Evolutionary conservation across 495 filamentous ascomycete species (phyloP).

Genomic region (Parathielavia hyrcaniae): DNA sequence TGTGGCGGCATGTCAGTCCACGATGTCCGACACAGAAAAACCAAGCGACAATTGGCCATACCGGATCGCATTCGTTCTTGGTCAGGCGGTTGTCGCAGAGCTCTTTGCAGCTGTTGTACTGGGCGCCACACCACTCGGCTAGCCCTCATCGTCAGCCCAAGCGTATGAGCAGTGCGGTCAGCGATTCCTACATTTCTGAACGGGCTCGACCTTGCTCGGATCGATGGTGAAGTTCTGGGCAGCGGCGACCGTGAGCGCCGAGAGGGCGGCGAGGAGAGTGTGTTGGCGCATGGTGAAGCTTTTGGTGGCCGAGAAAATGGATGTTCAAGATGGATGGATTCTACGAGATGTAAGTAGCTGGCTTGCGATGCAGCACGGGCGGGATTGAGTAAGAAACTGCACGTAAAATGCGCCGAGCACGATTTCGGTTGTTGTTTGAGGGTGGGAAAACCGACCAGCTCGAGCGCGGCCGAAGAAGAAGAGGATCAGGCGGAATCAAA

Average conservation of each 20-base stretch:
- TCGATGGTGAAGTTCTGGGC: slow-evolving; percentile 37
- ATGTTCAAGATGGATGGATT: slow-evolving; percentile 9
- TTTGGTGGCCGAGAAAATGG: slow-evolving; percentile 4
- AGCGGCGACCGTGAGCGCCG: slow-evolving; percentile 25
- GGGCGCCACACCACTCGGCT: slow-evolving; percentile 34
- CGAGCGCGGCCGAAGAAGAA: not conserved
- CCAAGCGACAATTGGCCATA: slow-evolving; percentile 17
- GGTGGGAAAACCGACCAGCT: not conserved
- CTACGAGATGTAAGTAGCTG: slow-evolving; percentile 4
- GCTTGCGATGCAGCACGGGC: not conserved
- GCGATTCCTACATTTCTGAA: slow-evolving; percentile 20
- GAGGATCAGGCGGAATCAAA: too few species aligned
- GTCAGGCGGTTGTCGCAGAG: slow-evolving; percentile 27
- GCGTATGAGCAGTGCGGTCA: not conserved
- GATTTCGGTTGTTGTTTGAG: not conserved
- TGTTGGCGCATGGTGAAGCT: slow-evolving; percentile 30
- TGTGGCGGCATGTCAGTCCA: slow-evolving; percentile 18
- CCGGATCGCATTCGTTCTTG: slow-evolving; percentile 29
- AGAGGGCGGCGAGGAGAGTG: slow-evolving; percentile 30
- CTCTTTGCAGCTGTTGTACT: slow-evolving; percentile 33
- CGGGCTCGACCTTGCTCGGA: slow-evolving; percentile 16
- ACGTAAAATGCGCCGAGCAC: not conserved
- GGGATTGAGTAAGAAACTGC: too few species aligned
- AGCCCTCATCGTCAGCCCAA: not conserved
- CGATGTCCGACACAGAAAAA: not conserved